Evolutionary conservation across 108 stramenopile species (phyloP), one percentile per base, ranked within the genome.

Genomic region (Skeletonema menzelii): DNA sequence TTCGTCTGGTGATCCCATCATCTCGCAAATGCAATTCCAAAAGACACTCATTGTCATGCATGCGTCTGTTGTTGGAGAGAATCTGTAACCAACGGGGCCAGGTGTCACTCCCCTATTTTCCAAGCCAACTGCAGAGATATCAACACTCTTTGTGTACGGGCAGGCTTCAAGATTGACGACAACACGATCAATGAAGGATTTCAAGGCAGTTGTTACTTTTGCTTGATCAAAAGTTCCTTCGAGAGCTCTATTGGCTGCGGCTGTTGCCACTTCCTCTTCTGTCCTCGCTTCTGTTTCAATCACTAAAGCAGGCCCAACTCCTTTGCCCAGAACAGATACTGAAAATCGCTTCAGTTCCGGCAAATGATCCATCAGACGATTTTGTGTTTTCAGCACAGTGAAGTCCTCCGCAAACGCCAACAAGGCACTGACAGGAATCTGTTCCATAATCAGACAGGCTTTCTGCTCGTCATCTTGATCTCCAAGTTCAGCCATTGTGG

Each of bases 11-110:
- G 44, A 28, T 1, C 82, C 71, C 66, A 84, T 63, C 19, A 94
- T 65, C 61, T 91, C 92, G 67, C 92, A 94, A 15, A 91, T 77
- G 47, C 80, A 81, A 69, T 83, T 88, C 92, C 92, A 94, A 75
- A 91, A 94, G 5, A 76, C 56, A n/a, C 88, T 70, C 40, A 94
- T 73, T 8, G 82, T 85, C 35, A 66, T 70, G 34, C 80, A 81
- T 32, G 75, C 80, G 49, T 86, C 87, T 8, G 70, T 53, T 13
- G 82, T 64, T 27, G 64, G 74, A 38, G 81, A 79, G 57, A 78
- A 82, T 28, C 88, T 72, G 59, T 92, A 89, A 3, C 63, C 84
- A 20, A 88, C 76, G 3, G 85, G 85, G 24, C 64, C 74, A 30
- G 88, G 82, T n/a, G 40, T 71, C 11, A 84, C 75, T 15, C 80